Evolutionary conservation across 2,329 filamentous ascomycete species (phyloP), one percentile per base, ranked within the genome.

Genomic region (Diaporthe citrichinensis): DNA sequence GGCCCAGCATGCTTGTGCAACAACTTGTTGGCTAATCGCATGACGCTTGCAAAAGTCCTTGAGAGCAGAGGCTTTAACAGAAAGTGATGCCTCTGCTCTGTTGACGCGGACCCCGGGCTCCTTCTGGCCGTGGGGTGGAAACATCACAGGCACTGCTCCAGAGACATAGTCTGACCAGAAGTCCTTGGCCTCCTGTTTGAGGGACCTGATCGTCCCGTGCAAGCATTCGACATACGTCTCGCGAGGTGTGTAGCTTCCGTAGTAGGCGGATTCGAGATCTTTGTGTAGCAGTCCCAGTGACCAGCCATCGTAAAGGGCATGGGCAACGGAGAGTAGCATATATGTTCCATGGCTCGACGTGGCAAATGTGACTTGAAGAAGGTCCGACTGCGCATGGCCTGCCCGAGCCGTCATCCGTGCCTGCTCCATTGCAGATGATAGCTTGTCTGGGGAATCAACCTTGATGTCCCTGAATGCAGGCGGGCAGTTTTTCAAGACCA

Each of bases 221-320:
- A 97, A 84, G 31, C 92, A 88, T 1, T 83, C 78, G 51, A 90
- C 86, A 49, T 91, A 90, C 0, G 85, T 81, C 14, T 87, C 85
- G 6, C 91, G 87, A 1, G 82, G 51, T 3, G 79, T 78, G 15
- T 85, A 81, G 0, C 81, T 77, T 6, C 86, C 85, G 6, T 85
- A 65, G 77, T 97, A 98, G 2, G 92, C 91, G n/a, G 83, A 86
- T 23, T 88, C 83, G 0, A 98, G 88, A 79, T 97, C 92, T 58
- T 89, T 86, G 79, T 97, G 95, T 1, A 98, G 83, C 23, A 97
- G 85, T 4, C 88, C 87, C 17, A 98, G 88, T 3, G 95, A 98
- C 90, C 93, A 95, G 0, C 96, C 96, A 81, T 98, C 96, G 78
- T 98, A 98, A 28, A 98, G 87, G 1, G 95, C 95, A 83, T 98